Conservation (phyloP, 2,329 filamentous ascomycete species). For the Phoma herbarum region DNA sequence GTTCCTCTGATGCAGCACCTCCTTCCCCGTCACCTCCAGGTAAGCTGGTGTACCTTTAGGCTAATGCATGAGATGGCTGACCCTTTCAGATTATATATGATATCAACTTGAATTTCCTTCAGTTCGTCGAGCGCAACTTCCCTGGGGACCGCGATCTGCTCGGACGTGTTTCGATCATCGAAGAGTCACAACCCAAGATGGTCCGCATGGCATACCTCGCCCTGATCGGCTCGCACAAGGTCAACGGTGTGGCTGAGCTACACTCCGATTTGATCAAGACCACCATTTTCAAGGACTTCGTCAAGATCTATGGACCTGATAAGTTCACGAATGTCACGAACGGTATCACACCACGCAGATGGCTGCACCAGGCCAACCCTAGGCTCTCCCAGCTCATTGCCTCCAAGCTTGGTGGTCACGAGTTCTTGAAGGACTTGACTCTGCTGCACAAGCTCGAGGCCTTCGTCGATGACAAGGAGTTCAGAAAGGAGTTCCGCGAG, state of each 20-base stretch:
- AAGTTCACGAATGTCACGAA: conserved; percentile 99
- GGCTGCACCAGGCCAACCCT: conserved; percentile 97
- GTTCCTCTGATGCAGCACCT: conserved; percentile 92
- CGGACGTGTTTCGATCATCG: conserved; percentile 90
- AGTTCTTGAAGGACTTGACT: conserved; percentile 90
- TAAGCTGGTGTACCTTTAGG: conserved; percentile 12
- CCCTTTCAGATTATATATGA: conserved; percentile 85
- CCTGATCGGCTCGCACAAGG: conserved; percentile 97
- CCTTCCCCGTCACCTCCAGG: conserved; percentile 87
- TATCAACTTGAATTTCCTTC: conserved; percentile 94
- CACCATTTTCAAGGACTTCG: conserved; percentile 99
- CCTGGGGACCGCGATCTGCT: conserved; percentile 90
- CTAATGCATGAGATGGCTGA: conserved; percentile 10
- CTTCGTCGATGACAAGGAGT: conserved; percentile 84
- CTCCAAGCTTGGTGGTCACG: conserved; percentile 82
- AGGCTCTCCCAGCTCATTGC: conserved; percentile 90
- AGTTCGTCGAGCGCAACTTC: conserved; percentile 87
- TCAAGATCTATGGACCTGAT: conserved; percentile 91
- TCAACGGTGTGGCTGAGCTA: conserved; percentile 96
- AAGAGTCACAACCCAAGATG: conserved; percentile 97
- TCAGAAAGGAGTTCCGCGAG: conserved; percentile 93
- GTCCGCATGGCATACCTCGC: conserved; percentile 96
- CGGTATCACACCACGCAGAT: conserved; percentile 93
- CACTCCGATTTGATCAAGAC: conserved; percentile 98
- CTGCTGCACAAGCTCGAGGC: conserved; percentile 84